Base-by-base conservation (phyloP, 768 basidiomycete genomes). In the Harrya chromipes region DNA sequence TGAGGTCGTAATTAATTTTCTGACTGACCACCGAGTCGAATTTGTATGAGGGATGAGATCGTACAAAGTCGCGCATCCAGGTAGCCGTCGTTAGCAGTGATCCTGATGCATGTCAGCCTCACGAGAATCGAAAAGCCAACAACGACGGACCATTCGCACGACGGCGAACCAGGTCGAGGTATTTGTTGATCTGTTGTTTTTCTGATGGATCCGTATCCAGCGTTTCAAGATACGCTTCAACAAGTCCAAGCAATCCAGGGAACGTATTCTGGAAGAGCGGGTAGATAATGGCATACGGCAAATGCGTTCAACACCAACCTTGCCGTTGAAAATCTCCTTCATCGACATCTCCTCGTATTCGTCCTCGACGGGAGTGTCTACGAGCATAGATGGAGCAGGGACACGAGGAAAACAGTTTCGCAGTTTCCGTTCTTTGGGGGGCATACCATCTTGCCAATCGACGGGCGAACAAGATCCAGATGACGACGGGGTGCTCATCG, bases 341-440 rank as follows among this genome's bases (percentile, higher is more conserved):
- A 97, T 79, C 0, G 87, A 81, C 86, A 95, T 94, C 65, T 95
- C 91, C 59, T 85, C 90, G 54, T 91, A 94, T 67, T 97, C 94
- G 7, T 90, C 83, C 33, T 85, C 81, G 6, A 93, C 73, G 0
- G 80, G 75, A 10, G 69, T 69, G 10, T 77, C 83, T 35, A 76
- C 67, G 38, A 78, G 75, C 2, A 76, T 79, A 3, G 70, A 65
- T n/a, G 84, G 84, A 16, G 50, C 62, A 37, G 60, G 57, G 1
- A 75, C 68, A 14, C 77, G 73, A 4, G 81, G 81, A 63, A 85
- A 91, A 64, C 87, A 89, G 58, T 90, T 91, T 31, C 77, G 73
- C 63, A 90, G 60, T 56, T 78, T 82, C 61, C 80, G 84, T 43
- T 82, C 81, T 64, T 87, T 90, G 54, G 64, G 69, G 16, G 60